Conservation (phyloP, 352 stramenopile species). For the Blastocystis sp. region DNA sequence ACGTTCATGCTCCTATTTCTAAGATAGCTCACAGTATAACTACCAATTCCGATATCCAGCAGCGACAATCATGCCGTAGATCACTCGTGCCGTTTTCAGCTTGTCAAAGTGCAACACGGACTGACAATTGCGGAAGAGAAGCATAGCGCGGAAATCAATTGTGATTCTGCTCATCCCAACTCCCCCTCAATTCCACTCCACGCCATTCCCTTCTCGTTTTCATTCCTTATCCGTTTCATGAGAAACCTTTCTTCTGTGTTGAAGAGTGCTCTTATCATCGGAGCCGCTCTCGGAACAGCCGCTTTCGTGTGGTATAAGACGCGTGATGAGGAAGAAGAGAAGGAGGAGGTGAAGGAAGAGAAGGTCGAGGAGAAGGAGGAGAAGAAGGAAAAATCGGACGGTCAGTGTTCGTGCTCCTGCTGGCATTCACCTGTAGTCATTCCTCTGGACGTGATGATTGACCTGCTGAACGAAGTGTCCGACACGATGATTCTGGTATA, state of each 20-base stretch:
- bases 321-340: constrained; percentile 1
- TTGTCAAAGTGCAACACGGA: constrained; percentile 52
- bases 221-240: neutral
- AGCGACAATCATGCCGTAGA: constrained; percentile 48
- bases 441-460: constrained; percentile 37
- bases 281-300: neutral
- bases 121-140: constrained; percentile 65
- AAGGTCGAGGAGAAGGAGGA: constrained; percentile 1
- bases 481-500: constrained; percentile 69
- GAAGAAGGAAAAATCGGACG: neutral
- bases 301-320: neutral
- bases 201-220: neutral
- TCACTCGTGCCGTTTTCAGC: constrained; percentile 15
- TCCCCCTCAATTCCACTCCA: neutral
- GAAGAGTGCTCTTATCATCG: neutral
- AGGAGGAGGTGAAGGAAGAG: constrained; percentile 11
- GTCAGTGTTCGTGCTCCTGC: neutral
- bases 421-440: neutral
- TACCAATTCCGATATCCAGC: constrained; percentile 45
- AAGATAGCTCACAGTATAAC: neutral
- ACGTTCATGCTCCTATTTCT: constrained; percentile 19
- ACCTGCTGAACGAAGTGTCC: constrained; percentile 52
- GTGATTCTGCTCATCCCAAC: neutral
- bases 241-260: neutral
- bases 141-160: constrained; percentile 5